Conservation (phyloP, 306 rosid genomes). For the Acacia melanoxylon region DNA sequence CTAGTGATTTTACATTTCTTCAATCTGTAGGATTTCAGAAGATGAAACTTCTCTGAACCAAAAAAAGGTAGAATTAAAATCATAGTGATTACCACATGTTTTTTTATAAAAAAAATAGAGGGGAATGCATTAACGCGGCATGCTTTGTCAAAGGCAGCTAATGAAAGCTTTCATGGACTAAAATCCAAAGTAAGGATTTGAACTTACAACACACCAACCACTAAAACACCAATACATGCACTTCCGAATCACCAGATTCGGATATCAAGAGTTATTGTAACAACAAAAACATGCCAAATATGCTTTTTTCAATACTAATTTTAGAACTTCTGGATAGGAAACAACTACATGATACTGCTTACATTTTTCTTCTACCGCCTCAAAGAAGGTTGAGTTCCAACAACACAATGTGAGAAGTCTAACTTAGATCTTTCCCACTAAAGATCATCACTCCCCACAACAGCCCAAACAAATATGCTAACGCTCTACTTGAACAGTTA, state of each 20-base stretch:
- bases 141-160: neutral
- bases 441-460: conserved; percentile 10
- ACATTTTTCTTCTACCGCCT: neutral
- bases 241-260: conserved; percentile 1
- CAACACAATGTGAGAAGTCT: conserved; percentile 26
- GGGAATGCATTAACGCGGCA: no score
- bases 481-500: conserved; percentile 76
- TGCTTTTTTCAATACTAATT: no score
- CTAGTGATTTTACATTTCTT: neutral
- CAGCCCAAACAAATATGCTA: conserved; percentile 15
- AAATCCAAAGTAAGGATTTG: neutral
- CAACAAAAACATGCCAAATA: neutral
- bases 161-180: neutral
- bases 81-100: neutral
- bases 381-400: conserved; percentile 24
- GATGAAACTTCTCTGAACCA: neutral
- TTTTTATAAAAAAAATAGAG: no score
- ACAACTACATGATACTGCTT: neutral
- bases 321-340: neutral
- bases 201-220: neutral
- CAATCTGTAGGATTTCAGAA: neutral
- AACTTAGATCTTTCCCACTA: conserved; percentile 5
- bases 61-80: neutral
- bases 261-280: neutral
- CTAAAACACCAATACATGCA: conserved; percentile 12